These are phyloP conservation scores for Umbelopsis ramanniana DNA, from an alignment of 192 early-diverging fungal species.

Conservation along the genomic window DNA sequence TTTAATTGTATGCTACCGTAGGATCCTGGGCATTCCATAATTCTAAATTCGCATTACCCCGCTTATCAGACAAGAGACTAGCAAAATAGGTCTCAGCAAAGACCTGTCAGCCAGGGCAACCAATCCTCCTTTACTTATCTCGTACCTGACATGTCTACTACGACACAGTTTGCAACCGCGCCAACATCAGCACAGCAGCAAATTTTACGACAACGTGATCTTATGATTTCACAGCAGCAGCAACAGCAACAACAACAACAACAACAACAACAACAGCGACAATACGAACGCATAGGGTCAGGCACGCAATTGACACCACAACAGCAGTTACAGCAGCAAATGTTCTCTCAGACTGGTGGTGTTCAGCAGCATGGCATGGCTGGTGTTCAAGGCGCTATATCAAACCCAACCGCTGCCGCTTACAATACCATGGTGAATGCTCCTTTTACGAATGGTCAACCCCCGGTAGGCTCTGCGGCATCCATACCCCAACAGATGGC, in stretches of 20 bases:
- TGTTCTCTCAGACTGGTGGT: conserved; percentile 4
- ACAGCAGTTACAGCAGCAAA: conserved; percentile 7
- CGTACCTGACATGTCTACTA: conserved; percentile 15
- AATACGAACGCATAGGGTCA: conserved; percentile 2
- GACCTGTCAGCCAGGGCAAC: conserved; percentile 10
- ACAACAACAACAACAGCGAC: conserved; percentile 4
- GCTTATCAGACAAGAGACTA: not conserved
- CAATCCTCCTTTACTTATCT: not conserved
- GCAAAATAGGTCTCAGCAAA: not conserved
- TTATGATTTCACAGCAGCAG: not conserved
- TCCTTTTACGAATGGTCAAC: not conserved
- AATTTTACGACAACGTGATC: conserved; percentile 24
- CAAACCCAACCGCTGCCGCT: not conserved
- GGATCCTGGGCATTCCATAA: not conserved
- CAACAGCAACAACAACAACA: conserved; percentile 6
- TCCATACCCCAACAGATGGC: conserved; percentile 7
- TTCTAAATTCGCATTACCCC: not conserved
- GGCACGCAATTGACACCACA: conserved; percentile 22
- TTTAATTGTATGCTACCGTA: not conserved
- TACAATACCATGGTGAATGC: conserved; percentile 6
- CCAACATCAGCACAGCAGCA: conserved; percentile 19
- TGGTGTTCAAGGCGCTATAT: not conserved
- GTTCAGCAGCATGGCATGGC: conserved; percentile 3
- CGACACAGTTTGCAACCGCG: conserved; percentile 12
- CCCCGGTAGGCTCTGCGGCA: conserved; percentile 8